These are phyloP conservation scores for Tuctoria greenei DNA, from an alignment of 176 grass and related monocot species.

Conservation along the genomic window DNA sequence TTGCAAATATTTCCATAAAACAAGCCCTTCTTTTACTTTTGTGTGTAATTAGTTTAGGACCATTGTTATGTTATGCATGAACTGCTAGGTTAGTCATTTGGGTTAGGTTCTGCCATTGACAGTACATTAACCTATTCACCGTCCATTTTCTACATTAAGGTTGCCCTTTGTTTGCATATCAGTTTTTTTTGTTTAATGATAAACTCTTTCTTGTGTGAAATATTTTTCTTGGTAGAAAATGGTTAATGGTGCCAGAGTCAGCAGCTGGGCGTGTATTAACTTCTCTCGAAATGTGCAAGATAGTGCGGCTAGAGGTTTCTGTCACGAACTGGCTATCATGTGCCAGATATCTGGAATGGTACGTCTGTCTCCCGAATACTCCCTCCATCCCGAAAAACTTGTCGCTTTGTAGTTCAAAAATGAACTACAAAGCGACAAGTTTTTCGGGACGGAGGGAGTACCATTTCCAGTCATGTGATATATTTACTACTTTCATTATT, in stretches of 20 bases:
- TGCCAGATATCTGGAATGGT: conserved; percentile 95
- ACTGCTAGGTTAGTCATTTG: not conserved
- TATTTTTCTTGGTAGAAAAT: conserved; percentile 66
- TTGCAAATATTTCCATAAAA: too few relatives aligned
- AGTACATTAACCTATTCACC: not conserved
- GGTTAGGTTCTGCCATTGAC: not conserved
- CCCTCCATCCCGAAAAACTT: too few relatives aligned
- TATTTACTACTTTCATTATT: not conserved
- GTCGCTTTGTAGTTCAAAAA: too few relatives aligned
- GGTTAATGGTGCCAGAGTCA: conserved; percentile 76
- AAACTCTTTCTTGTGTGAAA: conserved; percentile 19
- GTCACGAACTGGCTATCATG: conserved; percentile 77
- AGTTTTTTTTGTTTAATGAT: not conserved
- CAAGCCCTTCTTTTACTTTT: too few relatives aligned
- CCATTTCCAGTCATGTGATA: not conserved
- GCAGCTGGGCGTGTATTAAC: conserved; percentile 72
- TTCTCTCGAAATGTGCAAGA: conserved; percentile 81
- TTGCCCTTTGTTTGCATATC: not conserved
- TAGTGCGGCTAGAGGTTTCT: conserved; percentile 68
- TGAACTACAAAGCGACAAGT: too few relatives aligned
- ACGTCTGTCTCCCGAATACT: conserved; percentile 11
- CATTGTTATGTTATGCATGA: not conserved
- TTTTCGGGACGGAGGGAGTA: too few relatives aligned
- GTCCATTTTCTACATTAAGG: conserved; percentile 8
- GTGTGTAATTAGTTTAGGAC: not conserved